Evolutionary conservation across 202 grass and related monocot genomes (phyloP).

Genomic region (Bolboschoenoplectus hybrid): DNA sequence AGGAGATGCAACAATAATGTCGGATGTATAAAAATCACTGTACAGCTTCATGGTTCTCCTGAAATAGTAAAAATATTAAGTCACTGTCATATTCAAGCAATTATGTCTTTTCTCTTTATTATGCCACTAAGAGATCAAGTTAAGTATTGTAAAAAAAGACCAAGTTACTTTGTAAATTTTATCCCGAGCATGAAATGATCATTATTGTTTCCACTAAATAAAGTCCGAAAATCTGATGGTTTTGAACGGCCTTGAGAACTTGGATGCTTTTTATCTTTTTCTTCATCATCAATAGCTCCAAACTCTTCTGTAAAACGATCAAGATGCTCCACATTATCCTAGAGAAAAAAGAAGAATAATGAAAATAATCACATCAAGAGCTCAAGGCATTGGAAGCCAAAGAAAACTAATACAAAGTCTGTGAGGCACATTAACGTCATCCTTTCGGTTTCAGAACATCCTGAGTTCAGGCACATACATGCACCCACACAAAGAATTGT

Average conservation of each 20-base stretch:
- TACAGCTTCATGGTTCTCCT: conserved; percentile 91
- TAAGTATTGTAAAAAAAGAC: neutral
- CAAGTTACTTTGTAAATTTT: conserved; percentile 89
- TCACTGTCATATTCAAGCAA: conserved; percentile 34
- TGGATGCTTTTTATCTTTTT: conserved; percentile 50
- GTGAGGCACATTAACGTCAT: neutral
- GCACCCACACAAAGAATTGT: neutral
- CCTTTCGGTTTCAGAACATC: neutral
- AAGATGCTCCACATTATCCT: conserved; percentile 57
- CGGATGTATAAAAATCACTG: conserved; percentile 92
- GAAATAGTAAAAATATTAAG: conserved; percentile 46
- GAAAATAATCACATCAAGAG: neutral
- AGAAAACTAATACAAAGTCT: neutral
- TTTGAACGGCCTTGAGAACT: conserved; percentile 49
- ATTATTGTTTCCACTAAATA: conserved; percentile 79
- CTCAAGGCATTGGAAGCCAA: neutral
- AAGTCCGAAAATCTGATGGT: conserved; percentile 72
- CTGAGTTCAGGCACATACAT: neutral
- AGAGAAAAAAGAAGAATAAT: conserved; percentile 23
- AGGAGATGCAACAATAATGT: conserved; percentile 94
- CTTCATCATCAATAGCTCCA: conserved; percentile 68
- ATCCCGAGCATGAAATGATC: conserved; percentile 92
- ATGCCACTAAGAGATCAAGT: neutral
- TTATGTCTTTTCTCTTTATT: neutral
- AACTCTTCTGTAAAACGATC: conserved; percentile 73